phyloP scores from a whole-genome alignment of 2,329 filamentous ascomycete genomes.

The Stachybotrys chartarum region DNA sequence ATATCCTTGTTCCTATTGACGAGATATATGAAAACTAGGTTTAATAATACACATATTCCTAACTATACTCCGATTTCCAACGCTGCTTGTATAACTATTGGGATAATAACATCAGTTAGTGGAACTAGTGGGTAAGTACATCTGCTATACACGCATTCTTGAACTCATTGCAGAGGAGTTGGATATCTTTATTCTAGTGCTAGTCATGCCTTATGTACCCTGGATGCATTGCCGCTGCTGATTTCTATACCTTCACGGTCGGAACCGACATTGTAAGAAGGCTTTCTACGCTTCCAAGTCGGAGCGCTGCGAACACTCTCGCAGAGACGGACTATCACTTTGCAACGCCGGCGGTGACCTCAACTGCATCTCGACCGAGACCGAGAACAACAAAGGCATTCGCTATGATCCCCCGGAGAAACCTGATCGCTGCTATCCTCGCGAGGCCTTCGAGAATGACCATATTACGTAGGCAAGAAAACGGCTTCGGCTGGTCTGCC shows the following conservation, averaged over 20 bases:
- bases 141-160: too few relatives aligned
- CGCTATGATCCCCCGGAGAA: background rate
- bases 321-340: background rate
- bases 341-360: background rate
- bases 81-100: too few relatives aligned
- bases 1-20: too few relatives aligned
- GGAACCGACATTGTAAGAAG: background rate
- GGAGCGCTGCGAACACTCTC: background rate
- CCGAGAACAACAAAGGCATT: background rate
- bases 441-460: background rate
- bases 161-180: too few relatives aligned
- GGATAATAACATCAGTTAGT: too few relatives aligned
- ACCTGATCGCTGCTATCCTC: background rate
- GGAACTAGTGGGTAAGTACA: too few relatives aligned
- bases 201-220: too few relatives aligned
- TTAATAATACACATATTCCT: too few relatives aligned
- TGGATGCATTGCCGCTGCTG: background rate
- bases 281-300: background rate
- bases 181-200: too few relatives aligned
- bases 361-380: background rate
- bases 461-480: background rate
- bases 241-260: background rate
- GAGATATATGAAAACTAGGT: too few relatives aligned
- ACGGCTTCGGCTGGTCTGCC: background rate
- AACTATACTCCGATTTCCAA: too few relatives aligned